A percentile compares a stretch with the other conserved stretches of the same genome.
phyloP scores from a whole-genome alignment of 345 rosid species.

The Capsella bursapastoris region DNA sequence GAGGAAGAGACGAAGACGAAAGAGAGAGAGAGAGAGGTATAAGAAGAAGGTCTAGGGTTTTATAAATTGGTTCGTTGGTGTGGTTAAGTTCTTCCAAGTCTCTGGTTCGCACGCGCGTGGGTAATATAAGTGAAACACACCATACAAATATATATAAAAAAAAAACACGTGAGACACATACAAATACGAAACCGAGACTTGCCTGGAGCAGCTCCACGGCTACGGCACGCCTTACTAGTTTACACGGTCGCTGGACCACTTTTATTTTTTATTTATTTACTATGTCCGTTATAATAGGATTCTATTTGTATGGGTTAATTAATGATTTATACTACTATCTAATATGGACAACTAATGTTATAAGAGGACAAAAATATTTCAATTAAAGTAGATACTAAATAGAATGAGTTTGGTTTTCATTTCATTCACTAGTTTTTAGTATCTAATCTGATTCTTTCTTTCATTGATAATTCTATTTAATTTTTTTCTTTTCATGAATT shows the following conservation, averaged over 20 bases:
- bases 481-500: background rate
- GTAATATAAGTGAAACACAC: constrained; percentile 40
- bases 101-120: constrained; percentile 32
- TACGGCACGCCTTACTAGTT: constrained; percentile 21
- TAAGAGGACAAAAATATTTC: background rate
- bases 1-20: constrained; percentile 9
- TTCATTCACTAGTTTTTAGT: background rate
- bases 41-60: constrained; percentile 43
- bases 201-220: constrained; percentile 24
- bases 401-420: background rate
- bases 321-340: background rate
- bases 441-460: background rate
- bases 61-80: constrained; percentile 37
- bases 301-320: too few relatives aligned
- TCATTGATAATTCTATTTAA: background rate
- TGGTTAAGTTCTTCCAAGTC: background rate
- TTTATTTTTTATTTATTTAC: background rate
- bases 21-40: background rate
- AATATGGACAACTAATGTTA: background rate
- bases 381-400: background rate
- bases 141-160: background rate
- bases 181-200: constrained; percentile 26
- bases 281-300: background rate
- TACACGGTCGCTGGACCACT: constrained; percentile 6
- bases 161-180: constrained; percentile 36